Evolutionary conservation across 495 filamentous ascomycete species (phyloP), one percentile per base, ranked within the genome.

Genomic region (Penicillium lividum): DNA sequence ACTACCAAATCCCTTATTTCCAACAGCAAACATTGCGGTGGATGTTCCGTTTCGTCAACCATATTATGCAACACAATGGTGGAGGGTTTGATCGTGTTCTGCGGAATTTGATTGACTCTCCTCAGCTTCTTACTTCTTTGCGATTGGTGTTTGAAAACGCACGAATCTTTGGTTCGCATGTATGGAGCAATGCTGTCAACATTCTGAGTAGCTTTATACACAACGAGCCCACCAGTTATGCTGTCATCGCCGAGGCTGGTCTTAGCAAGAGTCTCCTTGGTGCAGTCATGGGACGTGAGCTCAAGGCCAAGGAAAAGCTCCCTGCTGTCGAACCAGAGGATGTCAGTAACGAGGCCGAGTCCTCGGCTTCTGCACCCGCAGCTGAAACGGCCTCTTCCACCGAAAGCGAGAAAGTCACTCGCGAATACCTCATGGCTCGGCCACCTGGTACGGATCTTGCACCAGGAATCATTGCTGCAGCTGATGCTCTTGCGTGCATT

Each of bases 211-310:
- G 88, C 66, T 98, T 98, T 77, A 96, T 99, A 57, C 95, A 99
- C 72, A 97, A 98, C 68, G 95, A 99, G 65, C 95, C 95, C 3
- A 98, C 95, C 5, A 99, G 95, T 66, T 98, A 97, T 67, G 86
- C 89, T 29, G 91, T 96, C 16, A 92, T 99, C 62, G 89, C 89
- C 16, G 95, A 99, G 76, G 92, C 95, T 47, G 94, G 94, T 30
- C 79, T 98, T 51, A 91, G 92, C 58, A 86, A 88, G 67, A 89
- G 84, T 53, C 85, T 97, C 45, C 80, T 99, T 25, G 84, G 91
- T 65, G 82, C 91, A 15, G 81, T 97, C 30, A 92, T 89, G n/a
- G 79, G 86, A 4, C 65, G 58, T 38, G 68, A 71, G 47, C 62
- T 78, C 36, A 69, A 75, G 34, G 61, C 56, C 0, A 54, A 62